Evolutionary conservation across 768 basidiomycete species (phyloP).

Genomic region (Roridomyces roridus): DNA sequence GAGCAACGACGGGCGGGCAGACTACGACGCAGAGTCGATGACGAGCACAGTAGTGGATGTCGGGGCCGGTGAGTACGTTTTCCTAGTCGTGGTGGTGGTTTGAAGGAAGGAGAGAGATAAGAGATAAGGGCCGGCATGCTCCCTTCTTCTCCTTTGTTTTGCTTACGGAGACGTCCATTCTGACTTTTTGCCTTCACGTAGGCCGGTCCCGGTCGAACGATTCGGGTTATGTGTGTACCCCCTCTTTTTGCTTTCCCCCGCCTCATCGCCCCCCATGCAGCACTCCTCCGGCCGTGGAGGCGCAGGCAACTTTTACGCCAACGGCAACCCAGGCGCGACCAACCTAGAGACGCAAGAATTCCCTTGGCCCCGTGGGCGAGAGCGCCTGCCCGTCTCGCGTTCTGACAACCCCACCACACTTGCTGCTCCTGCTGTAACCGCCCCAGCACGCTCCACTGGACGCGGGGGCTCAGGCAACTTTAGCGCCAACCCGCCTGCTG

Average conservation of each 20-base stretch:
- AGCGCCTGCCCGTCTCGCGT: constrained; percentile 11
- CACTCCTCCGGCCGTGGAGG: constrained; percentile 22
- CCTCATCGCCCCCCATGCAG: not conserved
- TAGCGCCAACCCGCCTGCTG: constrained; percentile 8
- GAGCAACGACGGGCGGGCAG: constrained; percentile 11
- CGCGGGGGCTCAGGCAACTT: constrained; percentile 21
- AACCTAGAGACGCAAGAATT: constrained; percentile 4
- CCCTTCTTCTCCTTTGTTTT: constrained; percentile 2
- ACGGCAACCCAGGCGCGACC: not conserved
- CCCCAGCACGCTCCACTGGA: constrained; percentile 9
- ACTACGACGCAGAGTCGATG: constrained; percentile 14
- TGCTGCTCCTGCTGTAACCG: not conserved
- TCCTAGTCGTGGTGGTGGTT: constrained; percentile 8
- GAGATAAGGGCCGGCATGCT: constrained; percentile 7
- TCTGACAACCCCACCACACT: not conserved
- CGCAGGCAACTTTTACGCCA: constrained; percentile 9
- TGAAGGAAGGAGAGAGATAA: constrained; percentile 8
- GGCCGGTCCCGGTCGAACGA: constrained; percentile 10
- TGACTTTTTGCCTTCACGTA: not conserved
- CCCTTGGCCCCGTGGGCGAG: constrained; percentile 16
- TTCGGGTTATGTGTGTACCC: not conserved
- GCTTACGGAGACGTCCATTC: not conserved
- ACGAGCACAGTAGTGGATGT: constrained; percentile 14
- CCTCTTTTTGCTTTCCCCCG: not conserved
- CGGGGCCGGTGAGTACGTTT: constrained; percentile 2